Evolutionary conservation across 441 rosid species (phyloP), one percentile per base, ranked within the genome.

Genomic region (Arabidopsis lyrata): DNA sequence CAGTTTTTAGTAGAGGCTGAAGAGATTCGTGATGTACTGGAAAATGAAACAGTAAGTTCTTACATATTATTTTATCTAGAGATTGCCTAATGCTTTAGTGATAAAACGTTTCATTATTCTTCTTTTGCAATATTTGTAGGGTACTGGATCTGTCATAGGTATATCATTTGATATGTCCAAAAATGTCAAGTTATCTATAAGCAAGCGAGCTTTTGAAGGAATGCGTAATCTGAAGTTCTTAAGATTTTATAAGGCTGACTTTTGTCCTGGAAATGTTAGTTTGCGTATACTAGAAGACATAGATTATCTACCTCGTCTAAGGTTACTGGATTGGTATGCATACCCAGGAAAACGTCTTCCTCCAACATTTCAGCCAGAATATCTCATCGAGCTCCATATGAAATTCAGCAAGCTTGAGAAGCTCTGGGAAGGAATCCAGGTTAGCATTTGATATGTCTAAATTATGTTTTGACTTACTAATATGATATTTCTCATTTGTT

Each of bases 351-450:
- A 0, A 16, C 2, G 0, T 18, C 66, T 70, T 61, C 75, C 75
- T 49, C n/a, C 2, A 49, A 61, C 7, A 27, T 75, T 80, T 20
- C 11, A 6, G 2, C 68, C 31, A 0, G 64, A 68, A 35, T 53
- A 50, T 35, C 74, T 77, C 8, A 55, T 77, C 0, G 59, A 39
- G 3, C 49, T 80, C 5, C 41, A n/a, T 18, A 53, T 80, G 70
- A 0, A 10, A 16, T 2, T 0, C 0, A 80, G 80, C 60, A 64
- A 72, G 0, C 55, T 73, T 1, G 49, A 75, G 64, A 50, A 57
- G 52, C 49, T 76, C 0, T 74, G 68, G 81, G 20, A 27, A 16
- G 77, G 74, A 22, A 44, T 12, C 10, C 44, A 68, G 77, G 81
- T 78, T 71, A 3, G 60, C 35, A 4, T 47, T 45, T 58, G 7